Percentiles rank a stretch among this genome's conserved stretches.
phyloP scores from a whole-genome alignment of 31 red algal genomes.

The Bonnemaisonia californica region DNA sequence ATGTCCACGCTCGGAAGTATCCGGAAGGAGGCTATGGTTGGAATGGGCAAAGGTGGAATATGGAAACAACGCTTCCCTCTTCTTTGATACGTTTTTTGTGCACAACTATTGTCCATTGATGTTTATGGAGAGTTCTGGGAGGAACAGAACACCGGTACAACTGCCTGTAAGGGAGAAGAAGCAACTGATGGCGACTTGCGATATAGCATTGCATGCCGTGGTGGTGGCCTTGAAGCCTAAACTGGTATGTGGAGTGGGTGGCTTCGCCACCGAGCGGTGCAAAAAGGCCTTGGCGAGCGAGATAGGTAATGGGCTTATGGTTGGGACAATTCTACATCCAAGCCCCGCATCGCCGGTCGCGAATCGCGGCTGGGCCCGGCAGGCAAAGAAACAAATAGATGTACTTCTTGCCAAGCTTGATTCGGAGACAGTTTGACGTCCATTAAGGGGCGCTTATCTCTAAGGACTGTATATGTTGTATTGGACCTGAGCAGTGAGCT shows the following conservation, averaged over 20 bases:
- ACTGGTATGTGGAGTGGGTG: conserved; percentile 59
- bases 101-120: conserved; percentile 84
- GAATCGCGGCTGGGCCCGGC: conserved; percentile 65
- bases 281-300: conserved; percentile 5
- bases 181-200: conserved; percentile 39
- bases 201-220: conserved; percentile 47
- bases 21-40: conserved; percentile 69
- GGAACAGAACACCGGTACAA: conserved; percentile 69
- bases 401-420: too few relatives aligned
- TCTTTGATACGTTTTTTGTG: conserved; percentile 72
- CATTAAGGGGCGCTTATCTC: too few relatives aligned
- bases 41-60: conserved; percentile 62
- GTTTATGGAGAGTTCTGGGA: conserved; percentile 67
- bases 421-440: too few relatives aligned
- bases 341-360: conserved; percentile 71
- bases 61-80: conserved; percentile 27
- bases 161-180: conserved; percentile 29
- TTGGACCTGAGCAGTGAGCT: too few relatives aligned
- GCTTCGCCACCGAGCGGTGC: conserved; percentile 44
- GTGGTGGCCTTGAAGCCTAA: conserved; percentile 31
- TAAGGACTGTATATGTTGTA: too few relatives aligned
- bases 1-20: conserved; percentile 54
- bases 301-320: background rate
- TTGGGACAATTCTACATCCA: conserved; percentile 63
- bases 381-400: conserved; percentile 42